phyloP scores from a whole-genome alignment of 306 rosid genomes.

The Sicyos edulis region DNA sequence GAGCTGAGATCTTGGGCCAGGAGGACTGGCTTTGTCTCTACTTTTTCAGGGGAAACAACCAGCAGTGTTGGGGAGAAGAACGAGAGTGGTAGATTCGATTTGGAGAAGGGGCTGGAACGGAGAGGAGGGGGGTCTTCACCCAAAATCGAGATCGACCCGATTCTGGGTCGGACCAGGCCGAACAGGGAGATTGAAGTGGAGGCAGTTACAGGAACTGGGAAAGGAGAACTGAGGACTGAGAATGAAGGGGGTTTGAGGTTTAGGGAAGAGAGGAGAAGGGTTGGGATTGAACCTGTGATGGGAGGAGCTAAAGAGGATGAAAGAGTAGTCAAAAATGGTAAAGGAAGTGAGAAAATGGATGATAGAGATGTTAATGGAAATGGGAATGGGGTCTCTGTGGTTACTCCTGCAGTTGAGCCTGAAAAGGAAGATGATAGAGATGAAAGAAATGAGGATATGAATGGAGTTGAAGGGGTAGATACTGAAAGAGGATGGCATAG shows the following conservation, averaged over 20 bases:
- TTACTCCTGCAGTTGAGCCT: conserved; percentile 33
- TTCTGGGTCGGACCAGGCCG: conserved; percentile 56
- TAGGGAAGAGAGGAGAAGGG: conserved; percentile 37
- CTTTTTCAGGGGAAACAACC: conserved; percentile 58
- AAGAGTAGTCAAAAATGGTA: conserved; percentile 35
- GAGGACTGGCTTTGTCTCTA: conserved; percentile 83
- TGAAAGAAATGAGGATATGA: conserved; percentile 40
- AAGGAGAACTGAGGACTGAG: conserved; percentile 37
- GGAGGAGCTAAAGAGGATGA: conserved; percentile 34
- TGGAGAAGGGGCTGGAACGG: conserved; percentile 38
- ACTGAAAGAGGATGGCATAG: conserved; percentile 39
- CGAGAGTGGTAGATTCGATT: conserved; percentile 45
- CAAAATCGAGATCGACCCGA: conserved; percentile 77
- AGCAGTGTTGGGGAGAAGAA: conserved; percentile 47
- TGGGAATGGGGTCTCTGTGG: conserved; percentile 33
- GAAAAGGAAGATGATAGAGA: conserved; percentile 34
- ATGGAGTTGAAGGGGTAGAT: conserved; percentile 39
- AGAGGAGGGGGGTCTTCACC: conserved; percentile 60
- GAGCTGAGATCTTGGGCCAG: conserved; percentile 86
- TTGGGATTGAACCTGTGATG: conserved; percentile 32
- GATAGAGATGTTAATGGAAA: conserved; percentile 26
- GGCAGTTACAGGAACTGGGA: conserved; percentile 29
- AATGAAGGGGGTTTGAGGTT: conserved; percentile 31
- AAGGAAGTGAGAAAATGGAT: conserved; percentile 23
- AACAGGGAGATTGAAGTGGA: conserved; percentile 52